These are phyloP conservation scores for Mycena indigotica DNA, from an alignment of 768 basidiomycete species.

Conservation along the genomic window DNA sequence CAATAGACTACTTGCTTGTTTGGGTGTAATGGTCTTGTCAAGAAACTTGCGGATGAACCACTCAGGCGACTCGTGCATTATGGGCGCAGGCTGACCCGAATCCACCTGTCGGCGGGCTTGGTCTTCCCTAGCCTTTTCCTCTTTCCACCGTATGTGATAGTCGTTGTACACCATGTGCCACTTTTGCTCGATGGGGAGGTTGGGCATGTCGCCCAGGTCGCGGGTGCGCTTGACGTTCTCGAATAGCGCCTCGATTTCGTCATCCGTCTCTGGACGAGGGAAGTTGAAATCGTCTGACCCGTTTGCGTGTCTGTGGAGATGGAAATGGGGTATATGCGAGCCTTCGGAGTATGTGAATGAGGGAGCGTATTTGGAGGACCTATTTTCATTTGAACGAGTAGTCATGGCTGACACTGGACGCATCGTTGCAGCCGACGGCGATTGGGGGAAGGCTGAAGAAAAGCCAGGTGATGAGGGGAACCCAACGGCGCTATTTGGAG, in stretches of 20 bases:
- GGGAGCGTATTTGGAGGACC: constrained; percentile 64
- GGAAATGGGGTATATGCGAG: constrained; percentile 57
- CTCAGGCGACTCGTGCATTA: constrained; percentile 76
- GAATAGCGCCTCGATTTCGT: constrained; percentile 81
- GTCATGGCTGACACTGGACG: constrained; percentile 57
- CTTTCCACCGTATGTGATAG: constrained; percentile 77
- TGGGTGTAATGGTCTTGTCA: constrained; percentile 79
- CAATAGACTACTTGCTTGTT: constrained; percentile 74
- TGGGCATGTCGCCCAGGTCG: constrained; percentile 60
- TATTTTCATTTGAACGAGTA: constrained; percentile 57
- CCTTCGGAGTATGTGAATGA: constrained; percentile 54
- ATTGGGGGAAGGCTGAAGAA: constrained; percentile 29
- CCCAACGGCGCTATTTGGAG: constrained; percentile 19
- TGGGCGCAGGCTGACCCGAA: constrained; percentile 52
- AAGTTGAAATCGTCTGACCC: constrained; percentile 63
- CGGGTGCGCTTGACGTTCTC: constrained; percentile 73
- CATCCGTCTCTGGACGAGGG: constrained; percentile 72
- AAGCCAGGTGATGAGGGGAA: constrained; percentile 21
- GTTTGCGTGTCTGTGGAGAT: constrained; percentile 38
- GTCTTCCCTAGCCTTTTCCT: constrained; percentile 66
- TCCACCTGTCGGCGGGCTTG: constrained; percentile 63
- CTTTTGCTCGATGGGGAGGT: constrained; percentile 78
- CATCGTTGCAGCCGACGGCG: constrained; percentile 38
- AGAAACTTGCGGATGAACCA: constrained; percentile 93
- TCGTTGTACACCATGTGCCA: constrained; percentile 89